These are phyloP conservation scores for Raphanus hybrid DNA, from an alignment of 441 rosid genomes.

Conservation along the genomic window DNA sequence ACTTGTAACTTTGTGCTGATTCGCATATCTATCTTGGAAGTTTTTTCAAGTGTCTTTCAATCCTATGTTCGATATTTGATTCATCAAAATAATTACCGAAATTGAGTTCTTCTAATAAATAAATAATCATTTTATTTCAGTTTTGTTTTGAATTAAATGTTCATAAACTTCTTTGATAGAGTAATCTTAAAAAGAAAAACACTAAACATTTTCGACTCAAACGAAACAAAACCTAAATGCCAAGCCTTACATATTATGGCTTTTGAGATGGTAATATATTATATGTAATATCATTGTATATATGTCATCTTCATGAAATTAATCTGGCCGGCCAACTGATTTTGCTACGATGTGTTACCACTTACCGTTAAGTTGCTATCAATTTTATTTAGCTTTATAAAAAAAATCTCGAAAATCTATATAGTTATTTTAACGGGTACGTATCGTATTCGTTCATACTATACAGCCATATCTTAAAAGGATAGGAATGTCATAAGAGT, in stretches of 20 bases:
- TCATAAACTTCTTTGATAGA: not conserved
- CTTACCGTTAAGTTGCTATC: not conserved
- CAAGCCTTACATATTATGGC: not conserved
- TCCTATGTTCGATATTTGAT: constrained; percentile 1
- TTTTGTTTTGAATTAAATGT: not conserved
- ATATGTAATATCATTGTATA: not conserved
- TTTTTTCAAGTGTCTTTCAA: not conserved
- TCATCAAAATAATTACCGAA: not conserved
- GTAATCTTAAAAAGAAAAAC: too few species aligned
- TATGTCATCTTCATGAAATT: not conserved
- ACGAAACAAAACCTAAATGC: not conserved
- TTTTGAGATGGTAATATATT: too few species aligned
- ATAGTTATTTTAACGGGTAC: not conserved
- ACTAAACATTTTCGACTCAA: too few species aligned
- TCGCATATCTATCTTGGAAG: not conserved
- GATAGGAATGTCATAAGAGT: not conserved
- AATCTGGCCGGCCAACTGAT: not conserved
- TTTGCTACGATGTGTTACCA: not conserved
- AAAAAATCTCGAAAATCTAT: too few species aligned
- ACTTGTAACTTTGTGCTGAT: constrained; percentile 6
- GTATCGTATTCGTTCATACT: not conserved
- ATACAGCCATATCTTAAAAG: not conserved
- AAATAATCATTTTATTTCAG: not conserved
- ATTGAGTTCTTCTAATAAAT: not conserved
- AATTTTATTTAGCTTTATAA: not conserved